These are phyloP conservation scores for Isoetes engelmannii DNA, from an alignment of 83 land plant species.

Conservation along the genomic window DNA sequence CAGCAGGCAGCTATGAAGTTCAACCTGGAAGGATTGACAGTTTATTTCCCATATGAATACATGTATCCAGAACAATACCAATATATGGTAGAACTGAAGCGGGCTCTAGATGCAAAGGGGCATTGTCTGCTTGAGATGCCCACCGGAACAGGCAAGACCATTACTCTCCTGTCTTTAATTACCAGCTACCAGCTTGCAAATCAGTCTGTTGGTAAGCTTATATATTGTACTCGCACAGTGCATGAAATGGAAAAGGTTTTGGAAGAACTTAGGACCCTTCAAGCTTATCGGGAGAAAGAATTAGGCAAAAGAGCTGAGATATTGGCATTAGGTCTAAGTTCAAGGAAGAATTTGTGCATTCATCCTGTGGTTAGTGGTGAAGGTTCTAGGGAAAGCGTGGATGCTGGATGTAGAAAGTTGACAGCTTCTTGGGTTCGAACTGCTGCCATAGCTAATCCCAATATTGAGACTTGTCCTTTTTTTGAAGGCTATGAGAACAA, in stretches of 20 bases:
- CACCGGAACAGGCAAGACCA: constrained; percentile 98
- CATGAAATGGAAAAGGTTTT: constrained; percentile 99
- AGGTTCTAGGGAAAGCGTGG: constrained; percentile 78
- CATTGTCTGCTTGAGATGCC: constrained; percentile 98
- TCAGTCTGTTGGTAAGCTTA: constrained; percentile 59
- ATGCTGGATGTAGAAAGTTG: constrained; percentile 78
- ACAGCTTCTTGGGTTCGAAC: constrained; percentile 94
- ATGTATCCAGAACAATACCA: constrained; percentile 95
- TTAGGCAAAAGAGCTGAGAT: constrained; percentile 40
- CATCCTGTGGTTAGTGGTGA: constrained; percentile 58
- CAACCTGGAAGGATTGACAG: constrained; percentile 82
- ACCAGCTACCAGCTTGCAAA: constrained; percentile 65
- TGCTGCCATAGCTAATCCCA: constrained; percentile 50
- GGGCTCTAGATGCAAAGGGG: constrained; percentile 84
- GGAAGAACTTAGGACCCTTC: constrained; percentile 68
- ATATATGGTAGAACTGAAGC: constrained; percentile 93
- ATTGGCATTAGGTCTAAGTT: constrained; percentile 82
- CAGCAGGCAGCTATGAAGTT: constrained; percentile 56
- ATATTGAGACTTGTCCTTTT: constrained; percentile 57
- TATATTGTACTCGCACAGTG: constrained; percentile 99
- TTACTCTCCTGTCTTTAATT: constrained; percentile 94
- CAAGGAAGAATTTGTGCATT: constrained; percentile 91
- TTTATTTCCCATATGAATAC: constrained; percentile 91
- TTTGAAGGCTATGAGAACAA: constrained; percentile 64
- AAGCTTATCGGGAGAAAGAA: constrained; percentile 49